Conservation (phyloP, 139 green algal species). For the Micractinium sp. region DNA sequence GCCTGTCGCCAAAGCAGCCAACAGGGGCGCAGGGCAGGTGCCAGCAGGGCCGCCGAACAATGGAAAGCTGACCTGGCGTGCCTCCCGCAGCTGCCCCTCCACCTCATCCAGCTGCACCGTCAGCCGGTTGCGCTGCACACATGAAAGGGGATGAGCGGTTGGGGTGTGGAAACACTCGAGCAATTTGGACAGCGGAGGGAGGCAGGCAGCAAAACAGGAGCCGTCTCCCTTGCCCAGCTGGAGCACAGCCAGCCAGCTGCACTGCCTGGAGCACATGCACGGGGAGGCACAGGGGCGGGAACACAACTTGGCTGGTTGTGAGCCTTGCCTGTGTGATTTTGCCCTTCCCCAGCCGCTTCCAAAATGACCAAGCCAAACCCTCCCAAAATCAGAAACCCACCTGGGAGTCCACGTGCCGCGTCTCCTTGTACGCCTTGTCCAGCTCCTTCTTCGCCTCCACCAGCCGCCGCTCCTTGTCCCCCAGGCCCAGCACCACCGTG, state of each 20-base stretch:
- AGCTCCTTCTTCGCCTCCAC: constrained; percentile 42
- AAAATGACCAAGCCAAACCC: neutral
- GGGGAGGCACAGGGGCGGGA: no score
- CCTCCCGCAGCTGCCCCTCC: constrained; percentile 72
- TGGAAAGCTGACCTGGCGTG: constrained; percentile 7
- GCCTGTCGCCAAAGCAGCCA: no score
- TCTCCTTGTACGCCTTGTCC: constrained; percentile 13
- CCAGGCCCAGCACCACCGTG: neutral
- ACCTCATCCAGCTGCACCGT: constrained; percentile 67
- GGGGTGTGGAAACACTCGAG: no score
- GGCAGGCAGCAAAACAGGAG: neutral
- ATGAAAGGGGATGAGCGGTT: neutral
- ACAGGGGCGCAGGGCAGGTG: no score
- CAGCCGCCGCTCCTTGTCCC: constrained; percentile 47
- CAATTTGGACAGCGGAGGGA: no score
- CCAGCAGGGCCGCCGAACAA: no score
- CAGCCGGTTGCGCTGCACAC: constrained; percentile 52
- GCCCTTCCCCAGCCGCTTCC: neutral
- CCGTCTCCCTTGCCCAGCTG: no score
- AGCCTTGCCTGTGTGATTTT: neutral
- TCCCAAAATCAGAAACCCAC: neutral
- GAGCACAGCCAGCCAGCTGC: no score
- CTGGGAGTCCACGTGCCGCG: constrained; percentile 30
- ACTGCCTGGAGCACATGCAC: neutral
- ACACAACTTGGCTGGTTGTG: no score